A percentile compares a stretch with the other conserved stretches of the same genome.
These are phyloP conservation scores for Aspergillus conjunctus DNA, from an alignment of 495 filamentous ascomycete genomes.

Conservation along the genomic window DNA sequence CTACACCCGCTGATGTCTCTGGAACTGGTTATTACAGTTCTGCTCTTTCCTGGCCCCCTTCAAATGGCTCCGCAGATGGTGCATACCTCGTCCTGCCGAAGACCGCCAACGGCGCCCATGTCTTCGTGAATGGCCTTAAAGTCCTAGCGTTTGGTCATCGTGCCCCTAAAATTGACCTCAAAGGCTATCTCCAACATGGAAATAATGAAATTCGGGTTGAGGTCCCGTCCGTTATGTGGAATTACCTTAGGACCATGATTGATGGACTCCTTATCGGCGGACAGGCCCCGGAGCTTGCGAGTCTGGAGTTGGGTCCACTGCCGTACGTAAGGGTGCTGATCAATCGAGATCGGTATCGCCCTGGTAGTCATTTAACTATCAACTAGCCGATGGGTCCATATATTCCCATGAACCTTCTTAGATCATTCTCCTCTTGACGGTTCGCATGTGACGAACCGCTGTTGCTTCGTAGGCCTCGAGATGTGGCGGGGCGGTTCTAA, in stretches of 20 bases:
- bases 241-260: not conserved
- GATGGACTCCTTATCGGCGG: not conserved
- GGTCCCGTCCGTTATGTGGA: constrained; percentile 2
- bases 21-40: not conserved
- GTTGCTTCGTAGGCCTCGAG: too few relatives aligned
- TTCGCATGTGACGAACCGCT: too few relatives aligned
- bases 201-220: not conserved
- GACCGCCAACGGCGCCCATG: not conserved
- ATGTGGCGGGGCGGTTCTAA: too few relatives aligned
- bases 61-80: not conserved
- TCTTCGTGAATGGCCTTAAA: not conserved
- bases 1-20: not conserved
- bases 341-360: too few relatives aligned
- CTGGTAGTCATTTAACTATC: too few relatives aligned
- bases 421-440: too few relatives aligned
- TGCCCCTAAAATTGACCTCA: not conserved
- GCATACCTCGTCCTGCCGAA: not conserved
- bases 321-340: too few relatives aligned
- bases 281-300: not conserved
- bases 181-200: not conserved
- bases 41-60: not conserved
- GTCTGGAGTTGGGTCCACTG: too few relatives aligned
- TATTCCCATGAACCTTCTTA: too few relatives aligned
- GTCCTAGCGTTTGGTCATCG: not conserved
- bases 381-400: too few relatives aligned